Evolutionary conservation across 495 filamentous ascomycete species (phyloP), one percentile per base, ranked within the genome.

Genomic region (Penicillium alfredii): DNA sequence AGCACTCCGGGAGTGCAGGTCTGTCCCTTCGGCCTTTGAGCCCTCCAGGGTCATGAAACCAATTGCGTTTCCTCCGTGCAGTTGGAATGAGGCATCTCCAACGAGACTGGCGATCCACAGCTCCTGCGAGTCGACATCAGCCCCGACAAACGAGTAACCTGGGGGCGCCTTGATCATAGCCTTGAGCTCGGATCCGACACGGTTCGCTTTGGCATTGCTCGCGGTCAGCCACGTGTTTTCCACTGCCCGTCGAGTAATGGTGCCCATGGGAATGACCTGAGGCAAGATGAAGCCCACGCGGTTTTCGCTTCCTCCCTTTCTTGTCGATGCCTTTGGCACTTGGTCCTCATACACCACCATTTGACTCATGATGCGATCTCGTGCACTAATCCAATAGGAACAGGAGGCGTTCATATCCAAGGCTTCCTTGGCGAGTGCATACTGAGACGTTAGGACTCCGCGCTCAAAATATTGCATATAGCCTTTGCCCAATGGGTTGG

Each of bases 11-110:
- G 89, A 96, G 63, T 99, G 92, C 44, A 97, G 64, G 54, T 99
- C 92, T 3, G 92, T 99, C 8, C 88, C 90, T 10, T 84, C 84
- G 8, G 86, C 78, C 59, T 96, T 97, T 32, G 87, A 90, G 5
- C 92, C 92, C 60, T 99, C 92, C 10, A 99, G 66, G 1, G 93
- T 97, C 92, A 99, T 99, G 68, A 99, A 99, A 6, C 93, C 92
- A 35, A 97, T 82, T 4, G 92, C 93, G 48, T 94, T 95, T 30
- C 92, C 93, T 39, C 92, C 92, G 45, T 99, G 92, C 2, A 97
- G 66, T 45, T 82, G 79, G 59, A 99, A 97, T 35, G 88, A 84
- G 8, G 92, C 82, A 62, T 99, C 92, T 13, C 92, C 92, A 19
- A 99, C 78, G 4, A 99, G 73, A 60, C 85, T 90, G 5, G 92